A percentile compares a stretch with the other conserved stretches of the same genome.
Conservation (phyloP, 2,329 filamentous ascomycete genomes). For the Reticulascus tulasneorum region DNA sequence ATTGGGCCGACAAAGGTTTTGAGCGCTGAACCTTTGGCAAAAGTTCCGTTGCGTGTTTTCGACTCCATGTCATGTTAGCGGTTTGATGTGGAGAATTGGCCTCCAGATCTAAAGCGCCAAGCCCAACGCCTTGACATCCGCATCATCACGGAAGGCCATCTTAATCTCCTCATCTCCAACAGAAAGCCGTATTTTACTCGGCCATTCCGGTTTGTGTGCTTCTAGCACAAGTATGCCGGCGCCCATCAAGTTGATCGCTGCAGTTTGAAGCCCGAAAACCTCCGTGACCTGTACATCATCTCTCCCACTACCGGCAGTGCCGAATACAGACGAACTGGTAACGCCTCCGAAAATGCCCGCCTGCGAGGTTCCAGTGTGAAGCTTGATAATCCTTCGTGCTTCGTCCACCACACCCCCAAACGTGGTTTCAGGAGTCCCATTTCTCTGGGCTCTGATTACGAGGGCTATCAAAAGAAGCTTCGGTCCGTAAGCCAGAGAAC, state of each 20-base stretch:
- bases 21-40: conserved; percentile 22
- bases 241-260: conserved; percentile 78
- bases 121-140: conserved; percentile 77
- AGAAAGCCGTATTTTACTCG: conserved; percentile 79
- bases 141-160: conserved; percentile 82
- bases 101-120: conserved; percentile 39
- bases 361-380: conserved; percentile 13
- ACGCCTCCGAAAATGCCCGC: neutral
- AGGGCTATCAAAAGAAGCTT: conserved; percentile 86
- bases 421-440: conserved; percentile 80
- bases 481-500: conserved; percentile 72
- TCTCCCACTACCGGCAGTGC: neutral
- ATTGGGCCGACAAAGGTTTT: conserved; percentile 72
- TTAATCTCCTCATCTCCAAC: conserved; percentile 90
- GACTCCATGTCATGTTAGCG: conserved; percentile 1
- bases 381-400: conserved; percentile 61
- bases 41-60: too few species aligned
- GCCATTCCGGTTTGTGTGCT: conserved; percentile 73
- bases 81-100: neutral
- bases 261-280: conserved; percentile 51
- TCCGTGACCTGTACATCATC: conserved; percentile 5
- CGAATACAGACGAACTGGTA: conserved; percentile 5
- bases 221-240: conserved; percentile 87
- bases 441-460: conserved; percentile 72
- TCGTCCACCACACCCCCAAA: conserved; percentile 90